Evolutionary conservation across 306 rosid species (phyloP), one percentile per base, ranked within the genome.

Genomic region (Hylodesmum podocarpum): DNA sequence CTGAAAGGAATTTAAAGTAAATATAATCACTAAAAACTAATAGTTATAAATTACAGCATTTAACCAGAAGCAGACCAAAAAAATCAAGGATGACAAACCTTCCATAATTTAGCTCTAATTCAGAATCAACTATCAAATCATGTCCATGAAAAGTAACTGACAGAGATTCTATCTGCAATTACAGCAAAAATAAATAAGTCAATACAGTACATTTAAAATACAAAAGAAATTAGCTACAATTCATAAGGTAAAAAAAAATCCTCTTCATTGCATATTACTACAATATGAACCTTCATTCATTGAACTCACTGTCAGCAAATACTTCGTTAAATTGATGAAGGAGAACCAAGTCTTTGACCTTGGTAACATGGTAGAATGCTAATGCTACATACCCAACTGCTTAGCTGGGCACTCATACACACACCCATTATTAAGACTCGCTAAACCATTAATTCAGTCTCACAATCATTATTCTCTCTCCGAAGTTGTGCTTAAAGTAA

Each of bases 101-200:
- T 76, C 99, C 98, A 87, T 91, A 96, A 40, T 96, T 96, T 31
- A 96, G 97, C 92, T 96, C 99, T 82, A 96, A 82, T 53, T 91
- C 98, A 47, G 97, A 82, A 84, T 96, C 99, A 54, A 96, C 98
- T 31, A 96, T 89, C 29, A 93, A 88, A 81, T 96, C 99, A 40
- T 96, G 99, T 51, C 99, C 97, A 15, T 96, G 99, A 53, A 96
- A 96, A 15, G 99, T 96, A 71, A 96, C 99, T 22, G 99, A 86
- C 25, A 96, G 82, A 51, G 99, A 93, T 74, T 96, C 98, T 72
- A 96, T 91, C 99, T 96, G 94, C 84, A 84, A 77, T 46, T 15
- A 65, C 46, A 62, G 76, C 18, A 51, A 22, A 77, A 36, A 28
- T 39, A 63, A 76, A 62, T 40, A 25, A 4, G 24, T 79, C 43